A percentile compares a stretch with the other conserved stretches of the same genome.
These are phyloP conservation scores for grape (Vitis vinifera) DNA, from an alignment of 164 flowering plant genomes.

Conservation along the genomic window ASM3070453v1 NC_081811.1:2499001-2499500, in stretches of 20 bases:
- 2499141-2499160: constrained; percentile 95
- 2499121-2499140: constrained; percentile 57
- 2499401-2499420: constrained; percentile 58
- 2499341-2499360: constrained; percentile 98
- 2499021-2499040: neutral
- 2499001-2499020: neutral
- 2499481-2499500: constrained; percentile 99
- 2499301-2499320: constrained; percentile 3
- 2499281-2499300: neutral
- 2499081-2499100: too few species aligned
- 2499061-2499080: neutral
- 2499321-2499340: constrained; percentile 90
- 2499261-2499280: neutral
- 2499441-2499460: constrained; percentile 98
- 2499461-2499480: constrained; percentile 74
- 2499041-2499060: neutral
- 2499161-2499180: constrained; percentile 87
- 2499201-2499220: constrained; percentile 93
- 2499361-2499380: constrained; percentile 83
- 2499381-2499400: constrained; percentile 62
- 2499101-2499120: constrained; percentile 3
- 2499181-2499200: constrained; percentile 89
- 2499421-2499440: constrained; percentile 92
- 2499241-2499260: neutral
- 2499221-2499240: constrained; percentile 13